Conservation (phyloP, 306 rosid species). For the Bauhinia variegata region DNA sequence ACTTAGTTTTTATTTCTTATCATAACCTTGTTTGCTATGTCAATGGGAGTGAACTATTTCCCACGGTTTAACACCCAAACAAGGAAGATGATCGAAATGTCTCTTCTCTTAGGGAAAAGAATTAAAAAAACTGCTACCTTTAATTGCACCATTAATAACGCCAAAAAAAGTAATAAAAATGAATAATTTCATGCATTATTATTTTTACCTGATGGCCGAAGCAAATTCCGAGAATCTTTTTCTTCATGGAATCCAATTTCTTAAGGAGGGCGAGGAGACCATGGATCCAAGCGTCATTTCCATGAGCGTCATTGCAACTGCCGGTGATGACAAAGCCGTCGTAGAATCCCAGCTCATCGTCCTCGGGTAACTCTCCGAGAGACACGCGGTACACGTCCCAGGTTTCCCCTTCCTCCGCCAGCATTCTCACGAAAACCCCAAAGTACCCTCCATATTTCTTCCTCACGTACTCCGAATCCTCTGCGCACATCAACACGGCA, state of each 20-base stretch:
- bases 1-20: no score
- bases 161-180: no score
- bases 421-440: constrained; percentile 69
- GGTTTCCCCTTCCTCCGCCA: constrained; percentile 73
- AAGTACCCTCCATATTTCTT: constrained; percentile 76
- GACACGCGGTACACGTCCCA: constrained; percentile 75
- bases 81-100: no score
- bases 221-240: constrained; percentile 82
- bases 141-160: background rate
- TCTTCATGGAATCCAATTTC: constrained; percentile 58
- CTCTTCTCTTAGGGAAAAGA: no score
- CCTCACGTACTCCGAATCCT: constrained; percentile 79
- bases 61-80: no score
- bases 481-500: constrained; percentile 76
- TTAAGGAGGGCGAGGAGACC: constrained; percentile 51
- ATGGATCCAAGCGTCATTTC: constrained; percentile 78
- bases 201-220: constrained; percentile 76
- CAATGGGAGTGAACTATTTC: no score
- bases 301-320: constrained; percentile 83
- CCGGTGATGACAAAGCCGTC: constrained; percentile 87
- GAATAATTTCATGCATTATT: background rate
- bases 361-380: constrained; percentile 58
- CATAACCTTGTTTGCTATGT: no score
- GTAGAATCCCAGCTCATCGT: constrained; percentile 41
- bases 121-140: no score